These are phyloP conservation scores for Pelargonium nanum DNA, from an alignment of 345 rosid genomes.

Conservation along the genomic window DNA sequence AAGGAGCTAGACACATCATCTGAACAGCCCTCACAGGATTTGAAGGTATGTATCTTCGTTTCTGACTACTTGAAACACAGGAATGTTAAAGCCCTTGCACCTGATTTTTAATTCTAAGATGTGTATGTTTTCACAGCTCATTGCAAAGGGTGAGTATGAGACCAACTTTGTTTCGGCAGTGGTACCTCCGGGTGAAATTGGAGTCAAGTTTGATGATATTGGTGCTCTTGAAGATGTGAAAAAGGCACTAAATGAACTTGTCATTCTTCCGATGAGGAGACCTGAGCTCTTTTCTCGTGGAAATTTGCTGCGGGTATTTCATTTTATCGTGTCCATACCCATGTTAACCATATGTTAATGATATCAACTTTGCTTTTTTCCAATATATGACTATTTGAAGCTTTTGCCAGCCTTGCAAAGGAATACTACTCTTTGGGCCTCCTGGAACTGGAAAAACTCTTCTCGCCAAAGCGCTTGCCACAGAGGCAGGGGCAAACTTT, in stretches of 20 bases:
- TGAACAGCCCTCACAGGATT: conserved; percentile 58
- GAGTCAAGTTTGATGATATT: conserved; percentile 80
- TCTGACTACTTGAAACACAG: neutral
- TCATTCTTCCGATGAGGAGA: conserved; percentile 97
- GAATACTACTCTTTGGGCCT: conserved; percentile 95
- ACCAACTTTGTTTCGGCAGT: conserved; percentile 81
- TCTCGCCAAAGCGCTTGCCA: conserved; percentile 94
- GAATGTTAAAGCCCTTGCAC: conserved; percentile 5
- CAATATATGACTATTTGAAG: conserved; percentile 6
- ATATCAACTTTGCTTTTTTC: neutral
- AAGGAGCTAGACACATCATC: conserved; percentile 63
- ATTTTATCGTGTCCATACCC: conserved; percentile 5
- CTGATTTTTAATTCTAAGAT: conserved; percentile 14
- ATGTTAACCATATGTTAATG: neutral
- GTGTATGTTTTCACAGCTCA: conserved; percentile 37
- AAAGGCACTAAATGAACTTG: conserved; percentile 83
- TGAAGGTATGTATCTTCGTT: conserved; percentile 47
- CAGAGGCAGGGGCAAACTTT: conserved; percentile 96
- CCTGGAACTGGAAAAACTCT: conserved; percentile 99
- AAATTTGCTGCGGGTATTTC: conserved; percentile 73
- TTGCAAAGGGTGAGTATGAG: conserved; percentile 89
- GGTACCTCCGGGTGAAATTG: conserved; percentile 89
- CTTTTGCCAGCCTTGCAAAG: conserved; percentile 84
- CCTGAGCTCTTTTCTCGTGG: conserved; percentile 90
- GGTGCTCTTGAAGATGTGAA: conserved; percentile 98